phyloP scores from a whole-genome alignment of 2,329 filamentous ascomycete genomes.

The Podosphaera xanthii region DNA sequence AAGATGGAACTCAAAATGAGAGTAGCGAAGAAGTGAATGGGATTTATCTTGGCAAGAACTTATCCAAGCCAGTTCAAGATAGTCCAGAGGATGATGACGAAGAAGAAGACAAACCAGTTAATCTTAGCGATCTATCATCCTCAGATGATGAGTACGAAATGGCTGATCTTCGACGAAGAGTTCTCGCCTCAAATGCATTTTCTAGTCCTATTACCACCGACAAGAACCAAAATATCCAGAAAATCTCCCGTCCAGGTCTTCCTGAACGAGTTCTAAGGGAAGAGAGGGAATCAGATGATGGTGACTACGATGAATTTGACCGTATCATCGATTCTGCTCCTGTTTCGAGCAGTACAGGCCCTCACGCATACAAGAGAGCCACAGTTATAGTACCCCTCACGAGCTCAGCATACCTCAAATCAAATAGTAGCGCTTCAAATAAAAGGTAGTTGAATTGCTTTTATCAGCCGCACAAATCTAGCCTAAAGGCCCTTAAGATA shows the following conservation, averaged over 20 bases:
- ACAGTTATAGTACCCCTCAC: too few species aligned
- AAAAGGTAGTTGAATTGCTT: too few species aligned
- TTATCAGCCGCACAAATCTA: too few species aligned
- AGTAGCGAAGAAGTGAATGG: slow-evolving; percentile 27
- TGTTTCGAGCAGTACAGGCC: slow-evolving; percentile 66
- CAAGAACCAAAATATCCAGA: slow-evolving; percentile 34
- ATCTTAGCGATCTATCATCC: slow-evolving; percentile 57
- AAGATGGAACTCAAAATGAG: slow-evolving; percentile 23
- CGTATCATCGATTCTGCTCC: slow-evolving; percentile 81
- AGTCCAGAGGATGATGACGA: slow-evolving; percentile 19
- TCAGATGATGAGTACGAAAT: slow-evolving; percentile 66
- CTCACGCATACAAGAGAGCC: slow-evolving; percentile 34
- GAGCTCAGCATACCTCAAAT: neutral
- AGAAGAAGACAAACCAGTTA: slow-evolving; percentile 27
- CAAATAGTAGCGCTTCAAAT: too few species aligned
- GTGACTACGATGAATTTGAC: slow-evolving; percentile 58
- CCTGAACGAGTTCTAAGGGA: slow-evolving; percentile 29
- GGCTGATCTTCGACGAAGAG: slow-evolving; percentile 72
- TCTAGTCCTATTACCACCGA: slow-evolving; percentile 29
- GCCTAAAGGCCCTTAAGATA: too few species aligned
- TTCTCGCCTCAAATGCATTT: slow-evolving; percentile 83
- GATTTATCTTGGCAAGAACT: slow-evolving; percentile 36
- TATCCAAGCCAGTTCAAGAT: slow-evolving; percentile 16
- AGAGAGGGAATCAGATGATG: slow-evolving; percentile 40
- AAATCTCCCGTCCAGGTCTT: slow-evolving; percentile 34